Evolutionary conservation across 225 moss, liverwort and hornwort genomes (phyloP), one percentile per base, ranked within the genome.

Genomic region (Ulota crispa): DNA sequence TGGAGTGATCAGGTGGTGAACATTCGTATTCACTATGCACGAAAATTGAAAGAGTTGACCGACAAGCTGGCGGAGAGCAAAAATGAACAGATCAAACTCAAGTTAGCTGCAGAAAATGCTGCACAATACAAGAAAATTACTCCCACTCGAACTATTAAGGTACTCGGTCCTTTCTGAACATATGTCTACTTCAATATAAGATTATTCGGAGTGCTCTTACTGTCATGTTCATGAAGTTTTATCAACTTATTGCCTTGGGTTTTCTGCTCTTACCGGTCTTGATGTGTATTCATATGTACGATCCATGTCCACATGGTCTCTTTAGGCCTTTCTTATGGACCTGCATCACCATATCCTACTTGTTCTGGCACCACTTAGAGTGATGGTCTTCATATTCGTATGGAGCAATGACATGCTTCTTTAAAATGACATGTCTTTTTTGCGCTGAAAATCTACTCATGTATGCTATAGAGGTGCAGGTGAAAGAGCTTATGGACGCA

Each of bases 61-160:
- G 83, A 90, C 43, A 91, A 92, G 81, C 81, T 93, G 70, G 87
- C 84, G 47, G 91, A 89, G 72, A 88, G 87, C 79, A 87, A 82
- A 78, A 82, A 75, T 60, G 89, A 87, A 75, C 79, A 57, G 30
- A 75, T 76, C 32, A 88, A 86, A 75, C 81, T 86, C 80, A 88
- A 87, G 68, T 69, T 32, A 32, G 83, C 77, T 32, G 82, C 75
- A 75, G 89, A 93, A 9, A 91, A 82, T 26, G 82, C 82, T 70
- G 79, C 84, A 41, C 78, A 85, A 57, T 42, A 68, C 39, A 79
- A 81, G 79, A 88, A 85, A 56, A 85, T 52, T 21, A 26, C 66
- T 77, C 66, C 80, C 13, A 53, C 56, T 62, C 78, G 82, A 68
- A 79, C 67, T 1, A 62, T 85, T 41, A 79, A 79, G 85, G 88